Evolutionary conservation across 441 rosid species (phyloP), one percentile per base, ranked within the genome.

Genomic region (Erodium trifolium): DNA sequence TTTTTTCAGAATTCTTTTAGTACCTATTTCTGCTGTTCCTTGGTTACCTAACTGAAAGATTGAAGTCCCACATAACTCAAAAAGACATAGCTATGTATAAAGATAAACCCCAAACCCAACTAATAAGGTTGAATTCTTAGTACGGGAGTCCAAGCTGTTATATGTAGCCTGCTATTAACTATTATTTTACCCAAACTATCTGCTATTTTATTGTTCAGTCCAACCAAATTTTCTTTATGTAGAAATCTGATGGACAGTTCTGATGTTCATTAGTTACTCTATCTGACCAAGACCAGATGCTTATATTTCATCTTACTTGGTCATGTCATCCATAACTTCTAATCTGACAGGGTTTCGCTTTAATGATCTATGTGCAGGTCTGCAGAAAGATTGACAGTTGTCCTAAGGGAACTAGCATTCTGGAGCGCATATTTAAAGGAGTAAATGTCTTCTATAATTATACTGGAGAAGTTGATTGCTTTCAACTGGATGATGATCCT

Each of bases 401-500:
- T 81, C 76, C 80, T 53, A 73, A 77, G 41, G 85, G 80, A 34
- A 70, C 83, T 70, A 83, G 84, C 77, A 81, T 81, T 78, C 67
- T 85, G 74, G 88, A 90, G 49, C 83, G 91, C 63, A 82, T 90
- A 80, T 88, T 79, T 70, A 78, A 83, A 72, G 98, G 95, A 65
- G 76, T 84, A 43, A 85, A 82, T 60, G 71, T 90, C 57, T 90
- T 86, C 74, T 90, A 92, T 83, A 92, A 92, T 80, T 88, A 82
- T 68, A 88, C 88, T 12, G 93, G 98, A 64, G 67, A 75, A 8
- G 82, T 78, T 65, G 78, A 78, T 63, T 88, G 98, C 84, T 90
- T 90, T 74, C 63, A 92, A 80, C 85, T 90, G 72, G 96, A 87
- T 69, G 95, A 92, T 78, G 96, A 92, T 80, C 98, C 96, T 69